Evolutionary conservation across 257 asterid species (phyloP).

Genomic region (Scutellaria galericulata): DNA sequence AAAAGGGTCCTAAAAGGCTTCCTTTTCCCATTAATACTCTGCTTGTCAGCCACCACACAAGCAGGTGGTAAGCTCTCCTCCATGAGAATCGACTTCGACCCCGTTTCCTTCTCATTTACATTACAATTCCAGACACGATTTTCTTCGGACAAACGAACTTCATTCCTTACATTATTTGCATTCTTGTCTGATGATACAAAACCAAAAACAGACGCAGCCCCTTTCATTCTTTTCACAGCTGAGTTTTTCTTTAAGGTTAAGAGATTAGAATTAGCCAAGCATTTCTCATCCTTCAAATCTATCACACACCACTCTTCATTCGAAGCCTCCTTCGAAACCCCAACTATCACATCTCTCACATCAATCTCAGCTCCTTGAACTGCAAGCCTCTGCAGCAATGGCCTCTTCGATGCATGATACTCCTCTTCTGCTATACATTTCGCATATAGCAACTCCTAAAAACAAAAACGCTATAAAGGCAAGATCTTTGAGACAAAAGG

Average conservation of each 20-base stretch:
- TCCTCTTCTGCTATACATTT: slow-evolving; percentile 91
- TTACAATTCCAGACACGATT: slow-evolving; percentile 41
- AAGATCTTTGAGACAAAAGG: neutral
- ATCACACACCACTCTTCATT: slow-evolving; percentile 85
- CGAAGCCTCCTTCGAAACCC: slow-evolving; percentile 47
- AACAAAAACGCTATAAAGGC: neutral
- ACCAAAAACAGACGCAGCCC: slow-evolving; percentile 59
- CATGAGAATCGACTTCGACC: slow-evolving; percentile 41
- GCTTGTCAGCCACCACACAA: slow-evolving; percentile 25
- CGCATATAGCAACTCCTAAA: slow-evolving; percentile 74
- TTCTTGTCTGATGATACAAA: slow-evolving; percentile 47
- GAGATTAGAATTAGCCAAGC: slow-evolving; percentile 34
- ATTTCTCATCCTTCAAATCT: slow-evolving; percentile 70
- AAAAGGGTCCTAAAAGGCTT: slow-evolving; percentile 50
- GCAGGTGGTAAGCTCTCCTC: slow-evolving; percentile 32
- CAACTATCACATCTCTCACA: slow-evolving; percentile 65
- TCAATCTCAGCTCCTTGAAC: slow-evolving; percentile 95
- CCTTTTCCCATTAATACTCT: slow-evolving; percentile 42
- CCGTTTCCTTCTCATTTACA: slow-evolving; percentile 29
- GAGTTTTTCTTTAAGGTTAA: slow-evolving; percentile 43
- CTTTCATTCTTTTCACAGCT: slow-evolving; percentile 53
- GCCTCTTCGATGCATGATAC: slow-evolving; percentile 92
- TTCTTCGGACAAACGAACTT: slow-evolving; percentile 42
- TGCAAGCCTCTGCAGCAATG: slow-evolving; percentile 82
- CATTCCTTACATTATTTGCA: slow-evolving; percentile 1